These are phyloP conservation scores for Triticum turgidum DNA, from an alignment of 176 grass and related monocot genomes.

Conservation along the genomic window DNA sequence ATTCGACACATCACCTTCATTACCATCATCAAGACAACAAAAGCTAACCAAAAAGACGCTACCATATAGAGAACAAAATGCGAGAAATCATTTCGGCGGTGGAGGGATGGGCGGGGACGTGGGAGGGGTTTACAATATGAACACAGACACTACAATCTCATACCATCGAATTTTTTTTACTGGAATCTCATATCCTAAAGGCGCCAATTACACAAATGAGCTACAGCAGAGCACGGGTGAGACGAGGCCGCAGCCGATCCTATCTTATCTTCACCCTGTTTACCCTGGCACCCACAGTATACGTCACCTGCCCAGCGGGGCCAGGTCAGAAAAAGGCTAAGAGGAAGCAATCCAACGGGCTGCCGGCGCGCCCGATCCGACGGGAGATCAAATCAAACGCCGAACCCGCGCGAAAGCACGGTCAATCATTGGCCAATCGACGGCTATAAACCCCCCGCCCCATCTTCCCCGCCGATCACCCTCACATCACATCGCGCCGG, in stretches of 20 bases:
- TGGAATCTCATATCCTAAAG: too few species aligned
- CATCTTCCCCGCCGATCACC: slow-evolving; percentile 9
- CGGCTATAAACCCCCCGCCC: slow-evolving; percentile 5
- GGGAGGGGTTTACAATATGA: too few species aligned
- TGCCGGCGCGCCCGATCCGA: slow-evolving; percentile 12
- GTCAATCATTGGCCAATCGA: neutral
- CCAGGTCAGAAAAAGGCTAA: neutral
- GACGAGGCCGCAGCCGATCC: slow-evolving; percentile 23
- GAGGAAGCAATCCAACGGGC: neutral
- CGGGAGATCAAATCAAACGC: slow-evolving; percentile 3
- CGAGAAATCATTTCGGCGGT: too few species aligned
- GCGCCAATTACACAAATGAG: neutral
- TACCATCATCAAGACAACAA: too few species aligned
- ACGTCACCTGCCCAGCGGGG: slow-evolving; percentile 17
- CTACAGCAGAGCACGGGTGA: neutral
- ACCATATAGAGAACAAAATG: too few species aligned
- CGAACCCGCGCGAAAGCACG: neutral
- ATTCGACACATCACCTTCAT: too few species aligned
- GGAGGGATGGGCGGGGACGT: too few species aligned
- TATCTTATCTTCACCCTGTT: slow-evolving; percentile 32
- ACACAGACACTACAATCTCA: too few species aligned
- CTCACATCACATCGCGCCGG: neutral
- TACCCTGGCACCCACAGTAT: slow-evolving; percentile 25
- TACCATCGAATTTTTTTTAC: too few species aligned
- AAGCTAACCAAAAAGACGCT: too few species aligned